phyloP scores from a whole-genome alignment of 2,329 filamentous ascomycete species.

The Scytalidium lignicola region DNA sequence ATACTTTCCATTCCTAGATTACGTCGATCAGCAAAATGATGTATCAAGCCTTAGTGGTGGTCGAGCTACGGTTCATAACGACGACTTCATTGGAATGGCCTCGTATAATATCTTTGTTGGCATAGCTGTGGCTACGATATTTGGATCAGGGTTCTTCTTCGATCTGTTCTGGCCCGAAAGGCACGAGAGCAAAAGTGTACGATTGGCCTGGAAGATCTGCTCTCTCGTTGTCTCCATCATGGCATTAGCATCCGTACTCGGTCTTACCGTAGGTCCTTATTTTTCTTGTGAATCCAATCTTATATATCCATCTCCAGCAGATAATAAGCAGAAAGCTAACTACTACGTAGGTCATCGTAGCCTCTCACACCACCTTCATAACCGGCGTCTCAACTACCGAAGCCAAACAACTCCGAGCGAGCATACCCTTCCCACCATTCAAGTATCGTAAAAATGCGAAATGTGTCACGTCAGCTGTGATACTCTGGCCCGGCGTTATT shows the following conservation, averaged over 20 bases:
- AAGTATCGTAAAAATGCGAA: constrained; percentile 44
- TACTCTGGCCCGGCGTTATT: constrained; percentile 47
- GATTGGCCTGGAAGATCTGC: constrained; percentile 48
- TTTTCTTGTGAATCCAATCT: not conserved
- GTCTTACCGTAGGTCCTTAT: constrained; percentile 33
- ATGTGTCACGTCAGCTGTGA: constrained; percentile 44
- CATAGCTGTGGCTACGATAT: constrained; percentile 51
- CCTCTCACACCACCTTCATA: constrained; percentile 39
- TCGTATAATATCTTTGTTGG: constrained; percentile 56
- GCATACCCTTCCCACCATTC: constrained; percentile 28
- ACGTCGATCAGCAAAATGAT: constrained; percentile 46
- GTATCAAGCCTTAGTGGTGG: constrained; percentile 34
- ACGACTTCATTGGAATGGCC: constrained; percentile 49
- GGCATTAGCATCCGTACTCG: constrained; percentile 41
- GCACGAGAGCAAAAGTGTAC: constrained; percentile 41
- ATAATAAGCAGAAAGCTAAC: not conserved
- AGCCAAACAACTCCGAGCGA: constrained; percentile 24
- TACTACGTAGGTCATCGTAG: constrained; percentile 36
- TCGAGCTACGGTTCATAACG: constrained; percentile 42
- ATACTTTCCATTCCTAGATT: constrained; percentile 33
- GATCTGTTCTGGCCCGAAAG: constrained; percentile 57
- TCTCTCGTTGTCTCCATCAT: constrained; percentile 42
- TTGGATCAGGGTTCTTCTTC: constrained; percentile 56
- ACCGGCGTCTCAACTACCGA: constrained; percentile 28
- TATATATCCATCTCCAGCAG: not conserved